phyloP scores from a whole-genome alignment of 805 yeast genomes.

The Candida ovalis region DNA sequence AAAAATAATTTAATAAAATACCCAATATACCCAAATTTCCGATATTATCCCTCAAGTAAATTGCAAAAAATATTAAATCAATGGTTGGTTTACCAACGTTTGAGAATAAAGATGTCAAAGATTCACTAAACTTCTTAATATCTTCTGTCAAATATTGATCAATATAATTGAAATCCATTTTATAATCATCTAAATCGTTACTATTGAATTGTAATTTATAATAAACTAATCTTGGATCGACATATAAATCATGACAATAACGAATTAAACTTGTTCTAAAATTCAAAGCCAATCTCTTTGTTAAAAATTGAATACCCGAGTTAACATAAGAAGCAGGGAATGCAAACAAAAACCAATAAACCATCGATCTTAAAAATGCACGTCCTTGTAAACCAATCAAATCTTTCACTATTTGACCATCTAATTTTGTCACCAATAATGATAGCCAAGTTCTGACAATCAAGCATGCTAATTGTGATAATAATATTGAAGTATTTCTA shows the following conservation, averaged over 20 bases:
- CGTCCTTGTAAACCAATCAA: constrained; percentile 76
- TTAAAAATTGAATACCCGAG: constrained; percentile 79
- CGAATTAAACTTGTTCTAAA: constrained; percentile 82
- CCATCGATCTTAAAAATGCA: constrained; percentile 70
- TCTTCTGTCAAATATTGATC: constrained; percentile 89
- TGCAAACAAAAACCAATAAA: constrained; percentile 85
- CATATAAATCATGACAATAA: constrained; percentile 84
- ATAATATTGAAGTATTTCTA: constrained; percentile 60
- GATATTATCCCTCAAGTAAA: constrained; percentile 77
- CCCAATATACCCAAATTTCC: constrained; percentile 87
- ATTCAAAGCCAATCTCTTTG: constrained; percentile 70
- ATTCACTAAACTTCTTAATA: constrained; percentile 71
- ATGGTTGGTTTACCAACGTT: constrained; percentile 89
- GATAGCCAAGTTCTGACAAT: constrained; percentile 84
- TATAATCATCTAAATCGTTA: constrained; percentile 30
- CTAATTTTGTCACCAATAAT: constrained; percentile 79
- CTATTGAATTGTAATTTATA: constrained; percentile 71
- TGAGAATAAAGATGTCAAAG: constrained; percentile 79
- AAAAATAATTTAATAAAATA: constrained; percentile 72
- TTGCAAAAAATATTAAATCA: constrained; percentile 78
- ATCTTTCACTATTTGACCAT: constrained; percentile 89
- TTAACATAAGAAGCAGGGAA: constrained; percentile 92
- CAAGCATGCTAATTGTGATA: constrained; percentile 70
- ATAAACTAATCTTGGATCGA: constrained; percentile 76
- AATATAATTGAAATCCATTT: constrained; percentile 52